Conservation (phyloP, 2,329 filamentous ascomycete species). For the Lizonia empirigonia region DNA sequence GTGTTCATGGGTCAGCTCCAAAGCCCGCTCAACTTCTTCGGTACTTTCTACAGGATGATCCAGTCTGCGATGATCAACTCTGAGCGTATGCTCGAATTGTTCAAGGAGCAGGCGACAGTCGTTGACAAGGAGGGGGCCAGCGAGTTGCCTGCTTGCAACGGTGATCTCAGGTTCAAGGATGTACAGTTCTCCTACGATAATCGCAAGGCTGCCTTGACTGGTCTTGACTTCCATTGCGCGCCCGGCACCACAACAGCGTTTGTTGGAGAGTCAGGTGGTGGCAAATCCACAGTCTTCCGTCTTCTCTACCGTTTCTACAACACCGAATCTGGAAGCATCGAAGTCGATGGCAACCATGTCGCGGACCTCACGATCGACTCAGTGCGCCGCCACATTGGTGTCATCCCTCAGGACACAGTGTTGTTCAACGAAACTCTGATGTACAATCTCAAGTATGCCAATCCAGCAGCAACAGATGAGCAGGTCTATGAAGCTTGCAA, state of each 20-base stretch:
- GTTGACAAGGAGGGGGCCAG: conserved; percentile 73
- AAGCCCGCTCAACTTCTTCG: conserved; percentile 75
- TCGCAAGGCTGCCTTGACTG: conserved; percentile 81
- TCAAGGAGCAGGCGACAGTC: conserved; percentile 94
- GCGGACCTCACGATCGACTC: conserved; percentile 90
- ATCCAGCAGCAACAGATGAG: conserved; percentile 77
- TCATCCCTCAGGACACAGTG: conserved; percentile 95
- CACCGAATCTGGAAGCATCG: conserved; percentile 75
- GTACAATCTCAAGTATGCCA: conserved; percentile 93
- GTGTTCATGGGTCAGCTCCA: conserved; percentile 80
- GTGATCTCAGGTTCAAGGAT: conserved; percentile 84
- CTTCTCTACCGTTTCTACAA: conserved; percentile 98
- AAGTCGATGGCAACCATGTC: conserved; percentile 83
- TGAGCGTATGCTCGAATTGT: conserved; percentile 90
- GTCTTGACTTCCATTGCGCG: conserved; percentile 81
- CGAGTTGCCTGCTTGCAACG: conserved; percentile 70
- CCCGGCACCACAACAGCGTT: conserved; percentile 95
- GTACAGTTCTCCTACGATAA: conserved; percentile 91
- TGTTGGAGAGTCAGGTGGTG: conserved; percentile 94
- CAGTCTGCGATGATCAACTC: conserved; percentile 98
- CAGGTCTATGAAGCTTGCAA: conserved; percentile 81
- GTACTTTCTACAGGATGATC: conserved; percentile 93
- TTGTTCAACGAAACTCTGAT: conserved; percentile 93
- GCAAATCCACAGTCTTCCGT: conserved; percentile 95
- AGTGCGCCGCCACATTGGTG: conserved; percentile 87